Conservation (phyloP, 805 yeast species). For the Wickerhamiella cacticola region DNA sequence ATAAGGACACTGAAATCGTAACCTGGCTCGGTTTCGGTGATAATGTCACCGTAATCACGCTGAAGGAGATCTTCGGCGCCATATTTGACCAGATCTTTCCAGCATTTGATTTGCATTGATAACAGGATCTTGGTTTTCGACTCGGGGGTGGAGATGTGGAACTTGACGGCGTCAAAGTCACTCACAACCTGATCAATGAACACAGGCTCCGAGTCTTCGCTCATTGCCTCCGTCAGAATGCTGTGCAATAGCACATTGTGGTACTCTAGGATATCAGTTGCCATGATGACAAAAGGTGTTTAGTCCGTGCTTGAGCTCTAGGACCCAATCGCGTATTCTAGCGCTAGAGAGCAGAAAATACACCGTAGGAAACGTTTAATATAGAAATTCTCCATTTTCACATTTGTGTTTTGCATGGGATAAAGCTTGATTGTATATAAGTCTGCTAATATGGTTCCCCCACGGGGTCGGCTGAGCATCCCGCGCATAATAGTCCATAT, state of each 20-base stretch:
- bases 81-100: constrained; percentile 56
- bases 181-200: constrained; percentile 72
- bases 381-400: too few species aligned
- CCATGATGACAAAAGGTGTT: constrained; percentile 14
- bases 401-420: too few species aligned
- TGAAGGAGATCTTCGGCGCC: constrained; percentile 37
- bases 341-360: too few species aligned
- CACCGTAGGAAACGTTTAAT: too few species aligned
- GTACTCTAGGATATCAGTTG: constrained; percentile 76
- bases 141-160: constrained; percentile 83
- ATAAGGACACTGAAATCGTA: constrained; percentile 69
- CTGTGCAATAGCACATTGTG: constrained; percentile 73
- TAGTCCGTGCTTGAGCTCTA: too few species aligned
- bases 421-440: too few species aligned
- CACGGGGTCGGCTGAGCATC: too few species aligned
- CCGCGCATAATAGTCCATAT: too few species aligned
- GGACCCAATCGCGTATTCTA: too few species aligned
- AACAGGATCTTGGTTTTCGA: constrained; percentile 51
- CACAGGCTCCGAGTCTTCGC: constrained; percentile 37
- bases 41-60: constrained; percentile 42
- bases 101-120: constrained; percentile 64
- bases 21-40: constrained; percentile 53
- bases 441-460: too few species aligned
- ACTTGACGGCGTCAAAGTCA: constrained; percentile 92
- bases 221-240: constrained; percentile 60